Evolutionary conservation across 2,329 filamentous ascomycete genomes (phyloP).

Genomic region (Cylindrodendrum hubeiense): DNA sequence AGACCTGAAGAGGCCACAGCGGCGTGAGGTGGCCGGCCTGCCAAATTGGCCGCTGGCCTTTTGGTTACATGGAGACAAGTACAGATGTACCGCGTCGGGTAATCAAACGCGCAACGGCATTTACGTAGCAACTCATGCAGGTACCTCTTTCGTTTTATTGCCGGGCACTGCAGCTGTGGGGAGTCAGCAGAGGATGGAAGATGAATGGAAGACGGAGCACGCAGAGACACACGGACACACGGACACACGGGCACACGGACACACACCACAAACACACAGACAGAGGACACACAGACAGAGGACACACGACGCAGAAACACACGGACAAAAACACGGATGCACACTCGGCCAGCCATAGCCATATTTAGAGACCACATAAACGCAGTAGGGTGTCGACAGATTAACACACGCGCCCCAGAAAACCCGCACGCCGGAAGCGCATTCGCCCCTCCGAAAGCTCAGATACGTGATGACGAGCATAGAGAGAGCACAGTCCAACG

Average conservation of each 20-base stretch:
- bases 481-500: background rate
- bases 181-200: constrained; percentile 22
- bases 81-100: constrained; percentile 1
- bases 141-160: constrained; percentile 21
- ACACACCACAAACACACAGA: background rate
- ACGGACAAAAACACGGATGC: background rate
- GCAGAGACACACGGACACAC: background rate
- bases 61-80: background rate
- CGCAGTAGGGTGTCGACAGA: background rate
- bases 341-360: background rate
- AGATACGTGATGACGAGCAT: background rate
- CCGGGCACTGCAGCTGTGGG: constrained; percentile 17
- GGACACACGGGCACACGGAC: background rate
- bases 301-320: background rate
- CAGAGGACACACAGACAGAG: too few species aligned
- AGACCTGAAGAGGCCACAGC: background rate
- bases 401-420: background rate
- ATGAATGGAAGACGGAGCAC: constrained; percentile 3
- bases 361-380: background rate
- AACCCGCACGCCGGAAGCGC: background rate
- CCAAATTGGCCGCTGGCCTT: too few species aligned
- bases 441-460: background rate
- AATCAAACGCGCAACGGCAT: constrained; percentile 18
- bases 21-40: background rate
- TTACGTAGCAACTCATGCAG: constrained; percentile 27